Conservation (phyloP, 139 green algal species). For the Edaphochlamys debaryana region DNA sequence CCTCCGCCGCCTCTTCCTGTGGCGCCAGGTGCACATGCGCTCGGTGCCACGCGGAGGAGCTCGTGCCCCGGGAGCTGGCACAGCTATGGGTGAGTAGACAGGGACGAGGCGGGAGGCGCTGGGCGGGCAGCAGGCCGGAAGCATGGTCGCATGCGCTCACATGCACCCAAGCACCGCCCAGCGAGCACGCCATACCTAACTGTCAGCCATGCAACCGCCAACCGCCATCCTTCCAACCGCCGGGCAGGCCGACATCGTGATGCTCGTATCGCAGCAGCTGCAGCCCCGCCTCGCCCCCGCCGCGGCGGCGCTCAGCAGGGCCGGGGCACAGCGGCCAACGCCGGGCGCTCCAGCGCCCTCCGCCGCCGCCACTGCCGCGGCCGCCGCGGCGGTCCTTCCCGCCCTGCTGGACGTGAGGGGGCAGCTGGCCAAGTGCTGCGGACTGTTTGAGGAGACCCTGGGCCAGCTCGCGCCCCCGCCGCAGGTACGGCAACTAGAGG, state of each 20-base stretch:
- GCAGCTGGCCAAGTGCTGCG: slow-evolving; percentile 22
- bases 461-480: slow-evolving; percentile 2
- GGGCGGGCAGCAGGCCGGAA: not conserved
- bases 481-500: slow-evolving; percentile 14
- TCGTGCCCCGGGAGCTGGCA: slow-evolving; percentile 13
- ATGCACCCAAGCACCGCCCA: too few species aligned
- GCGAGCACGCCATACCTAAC: too few species aligned
- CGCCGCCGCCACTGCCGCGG: not conserved
- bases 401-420: not conserved
- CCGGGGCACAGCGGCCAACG: too few species aligned
- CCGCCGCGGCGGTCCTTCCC: not conserved
- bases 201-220: too few species aligned
- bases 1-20: too few species aligned
- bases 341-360: too few species aligned
- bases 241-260: slow-evolving; percentile 8
- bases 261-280: slow-evolving; percentile 16
- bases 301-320: not conserved
- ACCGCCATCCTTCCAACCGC: not conserved
- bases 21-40: slow-evolving; percentile 1
- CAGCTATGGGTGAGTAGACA: slow-evolving; percentile 18
- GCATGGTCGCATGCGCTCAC: not conserved
- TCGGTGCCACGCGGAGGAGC: slow-evolving; percentile 3
- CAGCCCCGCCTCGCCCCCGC: slow-evolving; percentile 1
- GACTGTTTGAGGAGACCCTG: slow-evolving; percentile 28
- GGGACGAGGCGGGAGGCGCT: not conserved